Conservation (phyloP, 2,329 filamentous ascomycete species). For the Sporothrix mexicana region DNA sequence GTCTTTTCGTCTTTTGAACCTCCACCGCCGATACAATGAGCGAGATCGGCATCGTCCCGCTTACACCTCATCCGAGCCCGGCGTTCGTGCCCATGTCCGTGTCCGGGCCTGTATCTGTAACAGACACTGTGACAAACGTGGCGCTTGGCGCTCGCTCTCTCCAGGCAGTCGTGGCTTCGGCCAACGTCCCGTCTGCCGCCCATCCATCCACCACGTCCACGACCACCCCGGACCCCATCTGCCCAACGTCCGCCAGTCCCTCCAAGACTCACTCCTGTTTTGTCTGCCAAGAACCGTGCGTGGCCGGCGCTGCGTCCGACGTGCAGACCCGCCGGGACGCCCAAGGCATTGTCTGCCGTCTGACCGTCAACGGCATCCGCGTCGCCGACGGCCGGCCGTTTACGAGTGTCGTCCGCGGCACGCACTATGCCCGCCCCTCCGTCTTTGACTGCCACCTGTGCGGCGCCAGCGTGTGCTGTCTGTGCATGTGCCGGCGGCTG, state of each 20-base stretch:
- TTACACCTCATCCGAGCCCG: too few species aligned
- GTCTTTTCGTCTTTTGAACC: too few species aligned
- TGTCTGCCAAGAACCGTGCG: constrained; percentile 10
- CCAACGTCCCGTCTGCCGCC: too few species aligned
- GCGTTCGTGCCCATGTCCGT: too few species aligned
- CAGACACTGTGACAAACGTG: too few species aligned
- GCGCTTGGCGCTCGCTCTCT: too few species aligned
- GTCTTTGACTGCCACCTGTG: constrained; percentile 9
- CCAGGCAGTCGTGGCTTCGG: too few species aligned
- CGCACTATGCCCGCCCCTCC: constrained; percentile 15
- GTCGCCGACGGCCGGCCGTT: neutral
- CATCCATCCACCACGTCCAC: too few species aligned
- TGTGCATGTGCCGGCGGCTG: constrained; percentile 12
- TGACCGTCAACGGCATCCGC: constrained; percentile 25
- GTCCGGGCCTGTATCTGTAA: too few species aligned
- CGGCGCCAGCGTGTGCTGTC: neutral
- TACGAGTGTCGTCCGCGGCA: constrained; percentile 14
- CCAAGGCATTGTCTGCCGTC: constrained; percentile 7
- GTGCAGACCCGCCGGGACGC: constrained; percentile 5
- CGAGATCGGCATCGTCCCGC: too few species aligned
- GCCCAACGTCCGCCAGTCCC: neutral
- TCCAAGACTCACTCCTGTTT: neutral
- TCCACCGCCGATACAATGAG: too few species aligned
- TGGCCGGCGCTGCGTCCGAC: neutral
- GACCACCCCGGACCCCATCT: neutral